Conservation (phyloP, 371 early-diverging fungal genomes). For the Mortierella sp. region DNA sequence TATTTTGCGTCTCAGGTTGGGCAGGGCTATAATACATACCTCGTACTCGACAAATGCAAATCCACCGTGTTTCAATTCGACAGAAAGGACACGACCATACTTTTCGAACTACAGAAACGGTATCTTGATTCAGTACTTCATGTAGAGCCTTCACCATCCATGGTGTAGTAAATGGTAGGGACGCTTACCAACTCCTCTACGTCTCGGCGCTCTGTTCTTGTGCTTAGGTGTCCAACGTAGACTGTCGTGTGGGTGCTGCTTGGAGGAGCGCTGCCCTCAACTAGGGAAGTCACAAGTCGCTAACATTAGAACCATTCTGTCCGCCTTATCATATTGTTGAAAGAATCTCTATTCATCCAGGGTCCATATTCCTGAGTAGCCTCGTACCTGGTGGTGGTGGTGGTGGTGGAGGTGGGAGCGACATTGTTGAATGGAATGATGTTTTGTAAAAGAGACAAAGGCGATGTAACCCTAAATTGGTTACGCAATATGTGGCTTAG, state of each 20-base stretch:
- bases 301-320: not conserved
- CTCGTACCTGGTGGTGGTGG: conserved; percentile 12
- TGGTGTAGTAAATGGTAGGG: not conserved
- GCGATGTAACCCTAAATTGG: not conserved
- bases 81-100: conserved; percentile 59
- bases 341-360: not conserved
- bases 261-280: conserved; percentile 40
- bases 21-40: conserved; percentile 39
- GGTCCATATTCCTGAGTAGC: not conserved
- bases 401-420: conserved; percentile 47
- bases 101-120: conserved; percentile 43
- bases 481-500: conserved; percentile 7
- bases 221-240: conserved; percentile 59
- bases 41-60: conserved; percentile 72
- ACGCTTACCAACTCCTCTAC: conserved; percentile 56
- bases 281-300: not conserved
- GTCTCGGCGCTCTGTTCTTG: conserved; percentile 58
- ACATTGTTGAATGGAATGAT: conserved; percentile 17
- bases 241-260: conserved; percentile 44
- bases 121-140: not conserved
- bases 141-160: not conserved
- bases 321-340: not conserved
- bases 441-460: not conserved
- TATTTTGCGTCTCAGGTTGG: not conserved
- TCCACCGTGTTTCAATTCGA: conserved; percentile 60